These are phyloP conservation scores for Tothia fuscella DNA, from an alignment of 2,329 filamentous ascomycete genomes.

Conservation along the genomic window DNA sequence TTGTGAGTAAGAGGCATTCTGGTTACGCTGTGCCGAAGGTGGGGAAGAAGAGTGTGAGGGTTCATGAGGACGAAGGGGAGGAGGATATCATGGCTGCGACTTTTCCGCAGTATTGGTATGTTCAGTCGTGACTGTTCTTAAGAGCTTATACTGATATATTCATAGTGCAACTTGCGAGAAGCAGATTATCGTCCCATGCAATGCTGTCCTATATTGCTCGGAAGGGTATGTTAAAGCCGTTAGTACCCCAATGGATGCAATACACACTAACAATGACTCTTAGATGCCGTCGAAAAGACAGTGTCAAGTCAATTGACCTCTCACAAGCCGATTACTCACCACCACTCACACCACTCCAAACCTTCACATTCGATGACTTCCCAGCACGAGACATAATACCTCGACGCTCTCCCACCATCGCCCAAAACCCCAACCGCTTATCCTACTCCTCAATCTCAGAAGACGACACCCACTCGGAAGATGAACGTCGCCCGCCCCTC, in stretches of 20 bases:
- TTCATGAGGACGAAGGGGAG: slow-evolving; percentile 24
- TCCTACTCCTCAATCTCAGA: slow-evolving; percentile 26
- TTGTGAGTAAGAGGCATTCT: slow-evolving; percentile 7
- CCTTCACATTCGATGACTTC: slow-evolving; percentile 19
- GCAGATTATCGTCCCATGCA: slow-evolving; percentile 50
- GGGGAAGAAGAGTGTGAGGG: slow-evolving; percentile 14
- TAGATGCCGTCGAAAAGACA: slow-evolving; percentile 37
- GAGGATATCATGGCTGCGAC: slow-evolving; percentile 39
- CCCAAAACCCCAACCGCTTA: slow-evolving; percentile 23
- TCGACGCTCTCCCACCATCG: slow-evolving; percentile 34
- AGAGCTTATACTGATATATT: slow-evolving; percentile 9
- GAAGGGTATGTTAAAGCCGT: slow-evolving; percentile 39
- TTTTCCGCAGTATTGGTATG: slow-evolving; percentile 42
- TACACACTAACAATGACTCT: background rate
- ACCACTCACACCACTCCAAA: slow-evolving; percentile 20
- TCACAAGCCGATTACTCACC: slow-evolving; percentile 21
- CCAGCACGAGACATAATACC: slow-evolving; percentile 31
- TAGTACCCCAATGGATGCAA: background rate
- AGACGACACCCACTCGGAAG: slow-evolving; percentile 20
- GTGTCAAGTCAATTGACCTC: slow-evolving; percentile 23
- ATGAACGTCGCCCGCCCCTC: slow-evolving; percentile 10
- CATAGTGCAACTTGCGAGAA: slow-evolving; percentile 51
- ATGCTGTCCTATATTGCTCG: slow-evolving; percentile 51
- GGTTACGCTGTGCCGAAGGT: background rate
- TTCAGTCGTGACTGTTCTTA: background rate